phyloP scores from a whole-genome alignment of 208 protist species.

The Leishmania aethiopica region DNA sequence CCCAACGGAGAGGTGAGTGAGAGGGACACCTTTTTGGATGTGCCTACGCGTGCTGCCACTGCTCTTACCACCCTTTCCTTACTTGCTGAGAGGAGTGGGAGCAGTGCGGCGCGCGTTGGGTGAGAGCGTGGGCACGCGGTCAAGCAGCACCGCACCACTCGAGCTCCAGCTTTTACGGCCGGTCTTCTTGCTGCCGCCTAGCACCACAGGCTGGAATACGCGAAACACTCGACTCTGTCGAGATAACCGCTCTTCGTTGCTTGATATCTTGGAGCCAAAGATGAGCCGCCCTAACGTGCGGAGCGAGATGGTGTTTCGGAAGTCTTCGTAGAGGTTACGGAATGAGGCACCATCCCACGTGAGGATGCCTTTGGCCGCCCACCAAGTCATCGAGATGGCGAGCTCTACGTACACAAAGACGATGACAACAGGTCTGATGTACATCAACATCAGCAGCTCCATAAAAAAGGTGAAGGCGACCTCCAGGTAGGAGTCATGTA shows the following conservation, averaged over 20 bases:
- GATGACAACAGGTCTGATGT: constrained; percentile 53
- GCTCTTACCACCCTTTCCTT: background rate
- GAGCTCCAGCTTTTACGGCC: constrained; percentile 35
- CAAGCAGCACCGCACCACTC: constrained; percentile 15
- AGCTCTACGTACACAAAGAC: constrained; percentile 68
- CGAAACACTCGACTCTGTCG: constrained; percentile 55
- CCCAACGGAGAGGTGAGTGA: background rate
- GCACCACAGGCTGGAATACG: constrained; percentile 51
- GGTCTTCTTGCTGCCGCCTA: constrained; percentile 39
- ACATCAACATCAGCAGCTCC: constrained; percentile 55
- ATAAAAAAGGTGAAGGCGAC: constrained; percentile 42
- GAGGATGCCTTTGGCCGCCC: constrained; percentile 22
- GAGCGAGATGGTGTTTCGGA: constrained; percentile 59
- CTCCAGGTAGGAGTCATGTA: constrained; percentile 36
- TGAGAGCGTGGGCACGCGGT: constrained; percentile 29
- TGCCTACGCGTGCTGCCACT: background rate
- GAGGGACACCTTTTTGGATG: background rate
- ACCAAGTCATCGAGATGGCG: constrained; percentile 39
- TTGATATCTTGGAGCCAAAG: constrained; percentile 47
- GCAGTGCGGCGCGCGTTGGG: constrained; percentile 19
- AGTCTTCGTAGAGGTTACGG: constrained; percentile 40
- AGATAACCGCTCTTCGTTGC: constrained; percentile 51
- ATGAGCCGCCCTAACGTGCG: constrained; percentile 56
- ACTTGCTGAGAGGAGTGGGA: constrained; percentile 1
- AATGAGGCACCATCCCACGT: constrained; percentile 27